These are phyloP conservation scores for Paramecium biaurelia DNA, from an alignment of 73 alveolate genomes.

Conservation along the genomic window DNA sequence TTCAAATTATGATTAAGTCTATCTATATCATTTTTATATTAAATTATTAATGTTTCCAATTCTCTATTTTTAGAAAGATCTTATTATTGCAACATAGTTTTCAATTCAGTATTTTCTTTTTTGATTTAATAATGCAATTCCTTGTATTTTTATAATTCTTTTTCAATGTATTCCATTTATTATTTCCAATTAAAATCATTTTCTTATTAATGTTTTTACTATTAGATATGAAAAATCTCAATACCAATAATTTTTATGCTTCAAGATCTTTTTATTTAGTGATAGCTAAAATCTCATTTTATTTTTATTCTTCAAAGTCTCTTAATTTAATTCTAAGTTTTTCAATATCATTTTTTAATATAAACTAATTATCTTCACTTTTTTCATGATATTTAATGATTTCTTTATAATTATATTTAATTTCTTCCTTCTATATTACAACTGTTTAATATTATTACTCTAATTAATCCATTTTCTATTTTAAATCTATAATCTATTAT, in stretches of 20 bases:
- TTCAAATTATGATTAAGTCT: not conserved
- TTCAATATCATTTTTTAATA: not conserved
- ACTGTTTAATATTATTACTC: not conserved
- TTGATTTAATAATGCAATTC: not conserved
- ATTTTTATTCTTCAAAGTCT: slow-evolving; percentile 17
- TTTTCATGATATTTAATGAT: not conserved
- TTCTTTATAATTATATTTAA: not conserved
- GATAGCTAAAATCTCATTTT: not conserved
- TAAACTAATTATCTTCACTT: not conserved
- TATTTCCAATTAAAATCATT: not conserved
- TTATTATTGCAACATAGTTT: not conserved
- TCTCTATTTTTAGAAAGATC: not conserved
- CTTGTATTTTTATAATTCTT: not conserved
- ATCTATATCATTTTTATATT: not conserved
- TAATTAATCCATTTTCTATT: not conserved
- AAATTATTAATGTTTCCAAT: not conserved
- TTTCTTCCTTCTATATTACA: not conserved
- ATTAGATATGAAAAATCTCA: not conserved
- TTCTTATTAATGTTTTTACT: not conserved
- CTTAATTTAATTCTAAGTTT: not conserved
- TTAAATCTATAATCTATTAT: slow-evolving; percentile 9
- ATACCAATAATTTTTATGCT: not conserved
- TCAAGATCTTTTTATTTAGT: not conserved
- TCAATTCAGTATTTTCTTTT: not conserved
- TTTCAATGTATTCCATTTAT: not conserved